Conservation (phyloP, 306 rosid species). For the Sicyos baderoa region DNA sequence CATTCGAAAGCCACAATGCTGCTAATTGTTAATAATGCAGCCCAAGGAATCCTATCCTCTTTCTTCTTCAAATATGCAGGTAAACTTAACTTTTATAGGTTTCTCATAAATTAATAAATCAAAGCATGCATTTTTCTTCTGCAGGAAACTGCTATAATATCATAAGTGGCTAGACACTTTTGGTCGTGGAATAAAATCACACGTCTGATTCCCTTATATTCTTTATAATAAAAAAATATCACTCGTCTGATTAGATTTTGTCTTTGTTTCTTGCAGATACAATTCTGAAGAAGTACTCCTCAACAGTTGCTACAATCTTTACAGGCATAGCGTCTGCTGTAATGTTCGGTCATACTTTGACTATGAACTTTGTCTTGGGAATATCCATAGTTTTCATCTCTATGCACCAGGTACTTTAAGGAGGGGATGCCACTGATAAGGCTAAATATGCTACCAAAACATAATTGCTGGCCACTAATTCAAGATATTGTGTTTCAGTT, state of each 20-base stretch:
- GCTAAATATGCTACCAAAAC: neutral
- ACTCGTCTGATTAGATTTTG: neutral
- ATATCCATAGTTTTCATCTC: slow-evolving; percentile 97
- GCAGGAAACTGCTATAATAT: neutral
- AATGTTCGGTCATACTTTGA: slow-evolving; percentile 83
- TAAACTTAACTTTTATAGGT: slow-evolving; percentile 21
- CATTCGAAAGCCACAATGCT: slow-evolving; percentile 95
- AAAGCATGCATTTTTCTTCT: neutral
- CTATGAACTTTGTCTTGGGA: slow-evolving; percentile 84
- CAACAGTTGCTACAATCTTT: slow-evolving; percentile 95
- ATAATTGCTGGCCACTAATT: slow-evolving; percentile 6
- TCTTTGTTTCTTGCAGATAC: slow-evolving; percentile 60
- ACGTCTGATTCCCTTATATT: neutral
- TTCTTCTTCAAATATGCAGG: slow-evolving; percentile 99
- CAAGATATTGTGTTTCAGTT: slow-evolving; percentile 44
- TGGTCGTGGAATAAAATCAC: slow-evolving; percentile 2
- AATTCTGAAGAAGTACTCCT: slow-evolving; percentile 92
- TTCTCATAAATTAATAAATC: neutral
- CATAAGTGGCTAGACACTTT: neutral
- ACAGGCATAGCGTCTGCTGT: slow-evolving; percentile 95
- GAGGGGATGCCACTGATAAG: neutral
- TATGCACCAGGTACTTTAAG: slow-evolving; percentile 82
- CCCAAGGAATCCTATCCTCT: slow-evolving; percentile 94
- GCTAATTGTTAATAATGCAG: slow-evolving; percentile 87
- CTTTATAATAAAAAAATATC: neutral